Conservation (phyloP, 768 basidiomycete genomes). For the Mycena amicta region DNA sequence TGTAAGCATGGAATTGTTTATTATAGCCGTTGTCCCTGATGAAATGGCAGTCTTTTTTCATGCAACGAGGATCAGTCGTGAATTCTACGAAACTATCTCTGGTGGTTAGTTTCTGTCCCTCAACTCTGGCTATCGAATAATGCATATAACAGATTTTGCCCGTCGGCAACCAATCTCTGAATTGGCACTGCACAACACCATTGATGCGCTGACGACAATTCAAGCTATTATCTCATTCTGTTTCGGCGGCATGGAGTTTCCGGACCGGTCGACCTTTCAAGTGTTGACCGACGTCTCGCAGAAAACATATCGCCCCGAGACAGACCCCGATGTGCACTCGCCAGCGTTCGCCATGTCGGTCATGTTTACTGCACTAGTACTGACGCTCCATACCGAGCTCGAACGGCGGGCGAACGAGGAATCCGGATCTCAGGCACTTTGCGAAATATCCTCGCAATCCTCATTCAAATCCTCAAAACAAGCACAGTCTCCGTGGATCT, state of each 20-base stretch:
- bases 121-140: neutral
- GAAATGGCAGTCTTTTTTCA: neutral
- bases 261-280: neutral
- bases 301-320: neutral
- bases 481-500: neutral
- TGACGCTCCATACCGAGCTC: neutral
- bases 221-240: neutral
- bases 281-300: neutral
- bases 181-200: neutral
- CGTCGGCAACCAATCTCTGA: neutral
- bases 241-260: neutral
- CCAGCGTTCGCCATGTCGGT: neutral
- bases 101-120: neutral
- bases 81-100: neutral
- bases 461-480: neutral
- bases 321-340: neutral
- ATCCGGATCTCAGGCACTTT: too few relatives aligned
- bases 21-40: neutral
- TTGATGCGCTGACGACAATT: neutral
- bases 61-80: neutral
- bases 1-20: neutral
- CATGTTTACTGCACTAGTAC: neutral
- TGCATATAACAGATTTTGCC: neutral
- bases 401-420: neutral
- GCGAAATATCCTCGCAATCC: neutral